Base-by-base conservation (phyloP, 2,329 filamentous ascomycete genomes). In the Aquanectria penicillioides region DNA sequence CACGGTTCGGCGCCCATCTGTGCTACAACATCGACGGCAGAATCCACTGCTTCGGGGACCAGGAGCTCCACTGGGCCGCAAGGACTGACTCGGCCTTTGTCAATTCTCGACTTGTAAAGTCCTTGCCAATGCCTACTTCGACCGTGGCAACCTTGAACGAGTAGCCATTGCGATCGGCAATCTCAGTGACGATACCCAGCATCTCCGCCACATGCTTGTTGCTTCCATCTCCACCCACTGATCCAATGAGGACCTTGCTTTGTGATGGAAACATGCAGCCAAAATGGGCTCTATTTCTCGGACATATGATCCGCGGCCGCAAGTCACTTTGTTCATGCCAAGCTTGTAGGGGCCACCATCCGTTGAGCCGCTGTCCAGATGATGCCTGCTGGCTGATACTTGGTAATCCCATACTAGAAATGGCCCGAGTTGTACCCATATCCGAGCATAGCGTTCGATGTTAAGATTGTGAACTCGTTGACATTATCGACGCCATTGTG, bases 161-260 rank as follows among this genome's bases (percentile, higher is more conserved):
- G 33, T 71, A 74, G 0, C 66, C 69, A 3, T 69, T 57, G 8
- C 69, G 63, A 6, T 66, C 28, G 3, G 71, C 64, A 33, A 77
- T 73, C 13, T 77, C 74, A 3, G 61, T 46, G 10, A 81, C 70
- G 31, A 81, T 76, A 1, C 71, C 71, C 0, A 77, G 34, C 65
- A 79, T 75, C 38, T 75, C 73, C 11, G 73, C 63, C 2, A 81
- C 78, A 62, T 80, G 78, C 3, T 59, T 68, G 48, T 77, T 72
- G 23, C 63, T 66, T 13, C 66, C 69, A 74, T 79, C 78, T 1
- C 79, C 79, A 3, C 79, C 78, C 2, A 70, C 77, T 2, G 78
- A 80, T 2, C 73, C 67, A 4, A 80, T 75, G 11, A 68, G 31
- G 13, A 70, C 56, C 44, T 69, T 69, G 54, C 68, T 58, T 65